Evolutionary conservation across 2,329 filamentous ascomycete genomes (phyloP), one percentile per base, ranked within the genome.

Genomic region (Fusarium succisae): DNA sequence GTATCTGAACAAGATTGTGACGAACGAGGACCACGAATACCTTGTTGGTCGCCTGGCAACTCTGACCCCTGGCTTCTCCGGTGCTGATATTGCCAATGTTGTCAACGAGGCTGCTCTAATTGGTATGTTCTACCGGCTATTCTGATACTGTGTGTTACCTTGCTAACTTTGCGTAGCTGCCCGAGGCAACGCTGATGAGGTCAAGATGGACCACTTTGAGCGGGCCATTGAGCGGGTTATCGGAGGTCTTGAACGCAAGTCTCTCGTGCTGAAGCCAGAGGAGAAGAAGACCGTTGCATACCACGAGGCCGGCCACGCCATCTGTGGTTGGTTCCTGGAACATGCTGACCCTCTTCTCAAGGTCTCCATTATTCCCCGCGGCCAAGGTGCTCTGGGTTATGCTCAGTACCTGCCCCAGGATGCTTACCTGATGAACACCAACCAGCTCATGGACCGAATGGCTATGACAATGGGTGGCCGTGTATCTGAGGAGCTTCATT

Each of bases 381-480:
- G 96, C 64, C 93, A 96, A 82, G 96, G 95, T 41, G 95, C 95
- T 32, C 88, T 99, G 22, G 96, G 96, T 14, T 99, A 99, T 81
- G 96, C 96, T 4, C 96, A 99, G 83, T 98, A 98, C 82, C 89
- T 99, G n/a, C 96, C 96, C 2, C 89, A 92, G 28, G 96, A 99
- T 80, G 94, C 94, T 14, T 98, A 98, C 82, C 89, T 99, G 73
- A 96, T 99, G 95, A 98, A 93, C 80, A 92, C 94, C 73, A 92
- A 95, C 81, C 96, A 99, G 84, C 88, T 99, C 47, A 98, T 98
- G 94, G 96, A 99, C 83, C 95, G 96, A 77, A 99, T 99, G 96
- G 96, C 96, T 74, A 99, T 99, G 96, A 98, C 96, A 6, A 91
- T 99, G 63, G 96, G 95, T 77, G 96, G 96, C 4, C 94, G 96